phyloP scores from a whole-genome alignment of 768 basidiomycete genomes.

The Boletus rex-veris region DNA sequence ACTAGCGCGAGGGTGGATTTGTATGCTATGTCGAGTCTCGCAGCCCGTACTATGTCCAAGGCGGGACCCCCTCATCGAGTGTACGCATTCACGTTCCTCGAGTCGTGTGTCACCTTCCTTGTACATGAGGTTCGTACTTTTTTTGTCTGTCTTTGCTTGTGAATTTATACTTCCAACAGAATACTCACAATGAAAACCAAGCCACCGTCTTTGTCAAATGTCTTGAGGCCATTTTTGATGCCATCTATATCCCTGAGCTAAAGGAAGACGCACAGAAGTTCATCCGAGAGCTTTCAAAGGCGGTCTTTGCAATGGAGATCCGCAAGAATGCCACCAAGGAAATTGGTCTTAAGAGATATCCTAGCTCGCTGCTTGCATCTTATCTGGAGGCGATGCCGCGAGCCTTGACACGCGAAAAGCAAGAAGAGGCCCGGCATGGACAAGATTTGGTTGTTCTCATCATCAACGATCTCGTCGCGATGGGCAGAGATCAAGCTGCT shows the following conservation, averaged over 20 bases:
- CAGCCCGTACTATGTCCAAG: conserved; percentile 58
- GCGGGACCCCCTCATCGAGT: conserved; percentile 39
- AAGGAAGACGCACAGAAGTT: conserved; percentile 67
- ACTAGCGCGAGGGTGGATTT: conserved; percentile 62
- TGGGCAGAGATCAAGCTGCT: conserved; percentile 46
- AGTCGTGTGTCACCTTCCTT: conserved; percentile 65
- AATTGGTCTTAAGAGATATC: conserved; percentile 46
- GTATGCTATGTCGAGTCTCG: conserved; percentile 60
- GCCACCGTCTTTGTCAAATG: conserved; percentile 68
- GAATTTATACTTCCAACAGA: conserved; percentile 41
- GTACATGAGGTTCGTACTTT: conserved; percentile 63
- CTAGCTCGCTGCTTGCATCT: conserved; percentile 58
- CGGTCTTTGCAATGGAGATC: conserved; percentile 75
- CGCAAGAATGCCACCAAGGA: conserved; percentile 55
- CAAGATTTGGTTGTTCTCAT: conserved; percentile 58
- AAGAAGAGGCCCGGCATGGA: conserved; percentile 57
- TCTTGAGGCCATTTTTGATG: conserved; percentile 77
- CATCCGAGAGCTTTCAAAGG: conserved; percentile 63
- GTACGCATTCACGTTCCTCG: conserved; percentile 66
- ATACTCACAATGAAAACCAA: conserved; percentile 65
- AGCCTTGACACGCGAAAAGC: conserved; percentile 64
- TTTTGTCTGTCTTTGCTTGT: neutral
- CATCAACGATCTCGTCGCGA: conserved; percentile 60
- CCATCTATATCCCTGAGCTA: conserved; percentile 65
- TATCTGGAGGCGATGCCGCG: conserved; percentile 81